Conservation (phyloP, 371 early-diverging fungal species). For the Actinomortierella ambigua region DNA sequence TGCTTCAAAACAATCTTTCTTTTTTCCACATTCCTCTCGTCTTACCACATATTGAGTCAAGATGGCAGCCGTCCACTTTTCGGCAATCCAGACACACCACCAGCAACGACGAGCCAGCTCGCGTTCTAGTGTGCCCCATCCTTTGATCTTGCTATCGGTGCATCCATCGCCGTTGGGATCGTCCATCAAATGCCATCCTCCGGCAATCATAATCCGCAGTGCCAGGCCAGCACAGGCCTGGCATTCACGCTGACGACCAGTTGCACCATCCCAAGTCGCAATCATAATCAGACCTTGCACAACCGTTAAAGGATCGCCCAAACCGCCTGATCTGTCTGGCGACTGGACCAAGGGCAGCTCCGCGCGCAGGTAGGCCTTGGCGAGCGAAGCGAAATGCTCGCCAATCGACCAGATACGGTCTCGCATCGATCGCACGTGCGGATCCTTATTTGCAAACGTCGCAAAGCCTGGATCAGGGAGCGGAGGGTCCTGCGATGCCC, state of each 20-base stretch:
- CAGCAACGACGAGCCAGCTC: constrained; percentile 49
- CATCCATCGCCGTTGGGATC: constrained; percentile 45
- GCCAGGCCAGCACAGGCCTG: constrained; percentile 43
- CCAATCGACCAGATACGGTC: constrained; percentile 46
- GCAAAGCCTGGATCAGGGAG: constrained; percentile 42
- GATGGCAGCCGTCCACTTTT: constrained; percentile 43
- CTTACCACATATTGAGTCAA: constrained; percentile 47
- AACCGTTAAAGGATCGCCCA: constrained; percentile 44
- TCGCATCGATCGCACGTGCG: constrained; percentile 34
- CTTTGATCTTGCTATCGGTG: constrained; percentile 43
- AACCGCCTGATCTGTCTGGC: constrained; percentile 39
- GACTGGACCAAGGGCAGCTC: constrained; percentile 43
- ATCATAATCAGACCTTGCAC: constrained; percentile 46
- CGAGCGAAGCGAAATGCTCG: constrained; percentile 41
- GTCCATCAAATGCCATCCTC: constrained; percentile 48
- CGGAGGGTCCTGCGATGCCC: constrained; percentile 44
- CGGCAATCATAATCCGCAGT: constrained; percentile 45
- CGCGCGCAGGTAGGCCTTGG: constrained; percentile 41
- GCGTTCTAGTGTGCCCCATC: constrained; percentile 46
- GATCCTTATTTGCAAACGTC: constrained; percentile 37
- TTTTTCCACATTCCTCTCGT: too few relatives aligned
- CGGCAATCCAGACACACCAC: constrained; percentile 42
- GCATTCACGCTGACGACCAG: constrained; percentile 45
- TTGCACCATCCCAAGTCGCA: constrained; percentile 43
- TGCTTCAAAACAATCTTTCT: too few relatives aligned